Base-by-base conservation (phyloP, 2,329 filamentous ascomycete species). In the Talaromyces sp. region DNA sequence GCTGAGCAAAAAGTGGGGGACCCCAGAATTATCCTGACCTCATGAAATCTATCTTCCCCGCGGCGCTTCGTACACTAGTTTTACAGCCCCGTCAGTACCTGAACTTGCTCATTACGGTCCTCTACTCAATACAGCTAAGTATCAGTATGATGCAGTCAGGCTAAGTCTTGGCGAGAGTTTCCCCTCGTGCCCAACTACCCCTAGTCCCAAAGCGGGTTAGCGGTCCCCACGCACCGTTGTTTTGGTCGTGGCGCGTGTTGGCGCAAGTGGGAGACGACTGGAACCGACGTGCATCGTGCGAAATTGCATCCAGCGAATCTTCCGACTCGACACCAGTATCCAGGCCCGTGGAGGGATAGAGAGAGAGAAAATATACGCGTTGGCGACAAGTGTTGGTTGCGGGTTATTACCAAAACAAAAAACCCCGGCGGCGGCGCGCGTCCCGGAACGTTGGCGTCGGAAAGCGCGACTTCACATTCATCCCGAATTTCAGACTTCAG, bases 381-480 rank as follows among this genome's bases (percentile, higher is more conserved):
- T 27, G 26, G 49, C 27, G 49, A 29, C 26, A 52, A 29, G 49
- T 29, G 49, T 6, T 51, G 49, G 14, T 17, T 51, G 19, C 26
- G 29, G 49, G 8, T 50, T 24, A 24, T 46, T 14, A 2, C 11
- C 43, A 19, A 46, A 24, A 24, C n/a, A 46, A 46, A 24, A 46
- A 46, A 13, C 2, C 2, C 17, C 9, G 35, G n/a, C 43, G 11
- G n/a, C 21, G 10, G 41, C 43, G 43, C 43, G 43, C 43, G 27
- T 54, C 31, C 41, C 17, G 60, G 56, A 43, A 56, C 52, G 38
- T 62, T 52, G 58, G 57, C 58, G 50, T 38, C 27, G 55, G 43
- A 43, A 58, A 58, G 56, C 60, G 56, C 60, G 59, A 62, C 41
- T 50, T 57, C 56, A 58, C 43, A 24, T 50, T 59, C 50, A 38